phyloP scores from a whole-genome alignment of 148 eudicot species.

The Drosera capensis region DNA sequence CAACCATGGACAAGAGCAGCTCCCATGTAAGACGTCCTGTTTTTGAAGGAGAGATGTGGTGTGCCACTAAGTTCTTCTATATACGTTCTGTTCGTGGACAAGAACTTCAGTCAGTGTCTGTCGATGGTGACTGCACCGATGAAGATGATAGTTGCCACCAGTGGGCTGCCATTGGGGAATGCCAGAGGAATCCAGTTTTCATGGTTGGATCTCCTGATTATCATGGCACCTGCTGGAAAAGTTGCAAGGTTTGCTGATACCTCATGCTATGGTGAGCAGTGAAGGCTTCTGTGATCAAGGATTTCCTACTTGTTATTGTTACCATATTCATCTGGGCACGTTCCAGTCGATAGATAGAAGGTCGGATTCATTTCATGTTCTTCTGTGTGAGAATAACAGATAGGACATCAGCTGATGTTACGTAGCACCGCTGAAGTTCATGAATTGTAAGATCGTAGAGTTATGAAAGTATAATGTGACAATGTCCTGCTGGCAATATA shows the following conservation, averaged over 20 bases:
- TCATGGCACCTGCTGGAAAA: conserved; percentile 86
- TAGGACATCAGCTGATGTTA: no score
- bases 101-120: conserved; percentile 8
- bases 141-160: conserved; percentile 71
- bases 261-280: no score
- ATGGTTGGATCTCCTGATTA: conserved; percentile 96
- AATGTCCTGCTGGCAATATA: no score
- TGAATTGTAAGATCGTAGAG: no score
- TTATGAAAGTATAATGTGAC: no score
- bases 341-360: no score
- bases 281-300: no score
- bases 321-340: no score
- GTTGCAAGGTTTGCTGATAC: conserved; percentile 65
- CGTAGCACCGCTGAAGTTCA: no score
- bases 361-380: no score
- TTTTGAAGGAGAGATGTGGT: conserved; percentile 69
- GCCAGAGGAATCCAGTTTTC: conserved; percentile 58
- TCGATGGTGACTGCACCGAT: conserved; percentile 49
- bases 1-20: conserved; percentile 55
- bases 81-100: conserved; percentile 17
- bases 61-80: conserved; percentile 46
- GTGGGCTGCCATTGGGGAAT: conserved; percentile 89
- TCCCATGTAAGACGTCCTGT: conserved; percentile 57
- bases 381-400: no score
- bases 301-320: no score